A percentile compares a stretch with the other conserved stretches of the same genome.
Conservation (phyloP, 345 rosid genomes). For the Microthlaspi erraticum region DNA sequence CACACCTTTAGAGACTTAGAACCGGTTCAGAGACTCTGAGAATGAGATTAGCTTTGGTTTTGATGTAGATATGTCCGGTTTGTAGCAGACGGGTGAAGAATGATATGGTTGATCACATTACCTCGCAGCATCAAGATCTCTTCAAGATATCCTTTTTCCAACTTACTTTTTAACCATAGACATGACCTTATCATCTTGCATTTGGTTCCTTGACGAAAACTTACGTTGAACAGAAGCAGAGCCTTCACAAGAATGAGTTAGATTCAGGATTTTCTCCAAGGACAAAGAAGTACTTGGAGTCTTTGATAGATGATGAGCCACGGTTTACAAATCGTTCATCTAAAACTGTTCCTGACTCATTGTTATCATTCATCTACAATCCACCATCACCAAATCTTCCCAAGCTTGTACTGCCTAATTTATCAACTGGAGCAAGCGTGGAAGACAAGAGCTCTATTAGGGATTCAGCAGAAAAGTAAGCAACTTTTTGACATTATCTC, state of each 20-base stretch:
- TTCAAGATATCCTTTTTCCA: conserved; percentile 36
- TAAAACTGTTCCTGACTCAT: conserved; percentile 56
- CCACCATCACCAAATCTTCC: conserved; percentile 43
- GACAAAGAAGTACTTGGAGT: conserved; percentile 56
- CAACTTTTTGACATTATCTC: conserved; percentile 13
- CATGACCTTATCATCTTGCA: too few species aligned
- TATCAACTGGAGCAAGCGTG: conserved; percentile 34
- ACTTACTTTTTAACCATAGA: too few species aligned
- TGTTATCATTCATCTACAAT: conserved; percentile 63
- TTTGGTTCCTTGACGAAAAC: conserved; percentile 62
- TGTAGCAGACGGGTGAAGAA: conserved; percentile 43
- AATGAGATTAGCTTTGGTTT: conserved; percentile 23
- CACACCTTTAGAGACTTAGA: neutral
- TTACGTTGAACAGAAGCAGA: conserved; percentile 69
- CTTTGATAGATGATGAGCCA: conserved; percentile 47
- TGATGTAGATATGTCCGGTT: conserved; percentile 45
- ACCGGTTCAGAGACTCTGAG: neutral
- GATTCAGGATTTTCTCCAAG: conserved; percentile 47
- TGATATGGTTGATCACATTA: conserved; percentile 46
- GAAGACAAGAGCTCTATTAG: conserved; percentile 46
- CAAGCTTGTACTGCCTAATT: conserved; percentile 46
- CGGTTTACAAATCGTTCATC: conserved; percentile 48
- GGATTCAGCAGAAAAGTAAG: conserved; percentile 52
- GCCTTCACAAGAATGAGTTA: conserved; percentile 53
- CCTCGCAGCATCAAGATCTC: conserved; percentile 37